phyloP scores from a whole-genome alignment of 805 yeast genomes.

The Ogataea methanolica region DNA sequence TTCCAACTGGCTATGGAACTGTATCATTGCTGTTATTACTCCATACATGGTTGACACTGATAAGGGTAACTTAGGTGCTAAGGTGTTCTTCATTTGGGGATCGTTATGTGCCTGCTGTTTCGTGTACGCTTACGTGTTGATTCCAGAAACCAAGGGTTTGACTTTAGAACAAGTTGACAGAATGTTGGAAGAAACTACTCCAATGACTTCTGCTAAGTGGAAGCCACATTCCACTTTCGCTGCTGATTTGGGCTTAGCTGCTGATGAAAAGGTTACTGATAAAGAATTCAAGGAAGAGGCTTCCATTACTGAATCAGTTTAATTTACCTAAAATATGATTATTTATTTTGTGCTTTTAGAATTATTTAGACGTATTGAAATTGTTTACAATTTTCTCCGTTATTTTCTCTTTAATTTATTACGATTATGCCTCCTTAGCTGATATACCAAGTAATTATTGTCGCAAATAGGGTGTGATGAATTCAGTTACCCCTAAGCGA shows the following conservation, averaged over 20 bases:
- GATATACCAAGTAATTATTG: too few relatives aligned
- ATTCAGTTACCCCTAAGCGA: too few relatives aligned
- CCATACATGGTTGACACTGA: too few relatives aligned
- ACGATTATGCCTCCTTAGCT: too few relatives aligned
- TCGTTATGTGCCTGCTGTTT: conserved; percentile 38
- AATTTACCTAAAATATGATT: too few relatives aligned
- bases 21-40: too few relatives aligned
- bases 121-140: conserved; percentile 67
- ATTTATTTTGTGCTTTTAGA: background rate
- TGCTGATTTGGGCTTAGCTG: conserved; percentile 26
- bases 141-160: conserved; percentile 78
- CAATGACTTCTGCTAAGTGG: conserved; percentile 32
- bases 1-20: too few relatives aligned
- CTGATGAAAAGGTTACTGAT: conserved; percentile 12
- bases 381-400: too few relatives aligned
- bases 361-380: background rate
- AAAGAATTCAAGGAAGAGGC: conserved; percentile 17
- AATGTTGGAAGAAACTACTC: conserved; percentile 33
- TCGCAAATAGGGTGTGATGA: too few relatives aligned
- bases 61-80: too few relatives aligned
- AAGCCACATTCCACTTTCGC: conserved; percentile 32
- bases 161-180: conserved; percentile 76
- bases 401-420: too few relatives aligned
- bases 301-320: conserved; percentile 9
- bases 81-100: too few relatives aligned